Conservation (phyloP, 2,329 filamentous ascomycete genomes). For the Proliferodiscus dingleyae region DNA sequence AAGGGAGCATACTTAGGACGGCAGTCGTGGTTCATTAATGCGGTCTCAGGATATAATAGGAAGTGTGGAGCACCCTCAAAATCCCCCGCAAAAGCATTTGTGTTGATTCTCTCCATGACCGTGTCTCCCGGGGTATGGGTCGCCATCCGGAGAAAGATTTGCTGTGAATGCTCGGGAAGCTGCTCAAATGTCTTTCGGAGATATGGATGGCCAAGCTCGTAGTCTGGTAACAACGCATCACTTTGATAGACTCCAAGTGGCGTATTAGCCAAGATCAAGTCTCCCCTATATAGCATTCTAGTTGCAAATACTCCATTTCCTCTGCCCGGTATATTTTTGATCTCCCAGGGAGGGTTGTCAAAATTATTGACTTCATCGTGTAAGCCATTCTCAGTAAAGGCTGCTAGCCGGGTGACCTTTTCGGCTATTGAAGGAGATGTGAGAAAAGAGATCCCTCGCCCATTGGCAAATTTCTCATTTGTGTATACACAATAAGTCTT, state of each 20-base stretch:
- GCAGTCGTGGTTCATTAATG: slow-evolving; percentile 39
- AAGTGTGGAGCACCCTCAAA: slow-evolving; percentile 25
- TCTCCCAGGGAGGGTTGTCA: slow-evolving; percentile 21
- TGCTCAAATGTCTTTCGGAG: slow-evolving; percentile 23
- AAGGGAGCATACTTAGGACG: slow-evolving; percentile 34
- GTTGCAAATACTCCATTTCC: slow-evolving; percentile 28
- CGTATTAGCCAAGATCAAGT: slow-evolving; percentile 22
- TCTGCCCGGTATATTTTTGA: slow-evolving; percentile 20
- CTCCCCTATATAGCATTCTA: slow-evolving; percentile 21
- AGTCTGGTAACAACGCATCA: slow-evolving; percentile 23
- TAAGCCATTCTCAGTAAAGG: slow-evolving; percentile 13
- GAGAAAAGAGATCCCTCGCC: slow-evolving; percentile 27
- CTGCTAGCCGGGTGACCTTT: slow-evolving; percentile 17
- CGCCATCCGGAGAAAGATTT: slow-evolving; percentile 20
- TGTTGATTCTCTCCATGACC: slow-evolving; percentile 28
- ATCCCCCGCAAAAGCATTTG: slow-evolving; percentile 26
- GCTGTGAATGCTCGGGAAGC: slow-evolving; percentile 16
- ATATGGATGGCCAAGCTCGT: slow-evolving; percentile 19
- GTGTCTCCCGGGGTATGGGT: slow-evolving; percentile 19
- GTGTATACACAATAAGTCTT: slow-evolving; percentile 27
- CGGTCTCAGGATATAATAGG: slow-evolving; percentile 27
- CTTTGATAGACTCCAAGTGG: slow-evolving; percentile 25
- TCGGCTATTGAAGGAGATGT: slow-evolving; percentile 21
- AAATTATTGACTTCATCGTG: slow-evolving; percentile 20
- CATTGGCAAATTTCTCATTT: slow-evolving; percentile 22